Percentiles rank a stretch among this genome's conserved stretches.
These are phyloP conservation scores for Omphalotus guepiniiformis DNA, from an alignment of 768 basidiomycete genomes.

Conservation along the genomic window DNA sequence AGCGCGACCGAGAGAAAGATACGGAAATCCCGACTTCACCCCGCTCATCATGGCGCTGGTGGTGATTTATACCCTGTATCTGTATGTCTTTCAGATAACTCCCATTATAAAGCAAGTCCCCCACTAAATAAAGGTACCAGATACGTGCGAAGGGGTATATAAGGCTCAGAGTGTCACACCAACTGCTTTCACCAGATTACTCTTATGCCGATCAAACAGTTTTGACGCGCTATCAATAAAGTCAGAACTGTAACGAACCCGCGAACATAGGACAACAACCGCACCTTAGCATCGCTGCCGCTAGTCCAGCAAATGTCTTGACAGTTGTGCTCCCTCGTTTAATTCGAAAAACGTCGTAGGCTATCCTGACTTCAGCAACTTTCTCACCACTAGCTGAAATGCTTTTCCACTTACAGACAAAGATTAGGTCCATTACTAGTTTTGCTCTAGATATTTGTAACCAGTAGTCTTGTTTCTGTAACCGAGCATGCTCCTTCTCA, in stretches of 20 bases:
- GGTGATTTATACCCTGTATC: background rate
- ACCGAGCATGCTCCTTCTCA: constrained; percentile 62
- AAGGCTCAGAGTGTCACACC: constrained; percentile 8
- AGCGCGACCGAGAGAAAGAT: constrained; percentile 22
- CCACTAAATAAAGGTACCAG: background rate
- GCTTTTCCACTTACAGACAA: constrained; percentile 58
- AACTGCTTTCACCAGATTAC: constrained; percentile 51
- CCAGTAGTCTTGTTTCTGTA: constrained; percentile 75
- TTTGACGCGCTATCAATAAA: constrained; percentile 53
- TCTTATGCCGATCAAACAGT: constrained; percentile 70
- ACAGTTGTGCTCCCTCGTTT: constrained; percentile 56
- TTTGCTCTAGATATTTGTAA: constrained; percentile 65
- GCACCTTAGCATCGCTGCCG: constrained; percentile 72
- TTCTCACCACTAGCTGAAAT: constrained; percentile 5
- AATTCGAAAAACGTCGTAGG: constrained; percentile 75
- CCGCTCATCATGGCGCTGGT: constrained; percentile 8
- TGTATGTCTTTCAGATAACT: background rate
- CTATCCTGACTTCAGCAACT: constrained; percentile 32
- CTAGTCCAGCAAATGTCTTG: constrained; percentile 64
- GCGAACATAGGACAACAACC: constrained; percentile 8
- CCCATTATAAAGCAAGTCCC: background rate
- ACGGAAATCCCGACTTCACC: constrained; percentile 3
- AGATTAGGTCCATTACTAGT: constrained; percentile 79
- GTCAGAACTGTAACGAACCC: constrained; percentile 9
- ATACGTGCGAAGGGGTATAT: background rate